Base-by-base conservation (phyloP, 495 filamentous ascomycete species). In the Tetracladium marchalianum region DNA sequence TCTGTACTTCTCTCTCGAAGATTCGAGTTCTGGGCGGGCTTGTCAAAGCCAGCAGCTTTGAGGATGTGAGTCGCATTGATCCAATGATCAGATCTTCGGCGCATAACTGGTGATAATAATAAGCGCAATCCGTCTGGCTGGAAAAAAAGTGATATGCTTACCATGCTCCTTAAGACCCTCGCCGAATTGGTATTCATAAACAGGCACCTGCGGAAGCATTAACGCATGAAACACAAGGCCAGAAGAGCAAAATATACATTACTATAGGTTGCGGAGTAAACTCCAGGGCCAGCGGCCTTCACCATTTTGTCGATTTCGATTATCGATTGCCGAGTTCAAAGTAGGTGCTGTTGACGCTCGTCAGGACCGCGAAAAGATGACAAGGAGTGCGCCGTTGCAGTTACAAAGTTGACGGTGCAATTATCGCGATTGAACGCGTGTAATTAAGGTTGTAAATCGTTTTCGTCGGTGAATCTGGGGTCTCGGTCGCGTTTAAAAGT, bases 11-110 rank as follows among this genome's bases (percentile, higher is more conserved):
- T 39, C 93, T 77, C 68, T 98, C 92, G 11, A 98, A 76, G 46
- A 98, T 95, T 49, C 92, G 71, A 24, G 92, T 98, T 55, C 92
- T 75, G 11, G n/a, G 90, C 85, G 5, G 92, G 90, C 66, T 98
- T 98, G 54, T 76, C 71, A 38, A 77, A 76, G 31, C 73, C 70
- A 34, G 71, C 67, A 13, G 67, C 85, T 63, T 97, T 97, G 27
- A 96, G 73, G 43, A 96, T 94, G 62, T 96, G 90, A 35, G 90
- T 96, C 19, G 90, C 90, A 69, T 96, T 96, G 47, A 96, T 84
- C 84, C 87, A 95, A 59, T 88, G 73, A 64, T 96, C 90, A 15
- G 70, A 66, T 39, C 90, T 79, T 19, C 93, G 80, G 57, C 92
- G 84, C 92, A 98, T 98, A 77, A 85, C 55, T 58, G 35, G 35